Evolutionary conservation across 208 protist species (phyloP), one percentile per base, ranked within the genome.

Genomic region (Perkinsela sp.): DNA sequence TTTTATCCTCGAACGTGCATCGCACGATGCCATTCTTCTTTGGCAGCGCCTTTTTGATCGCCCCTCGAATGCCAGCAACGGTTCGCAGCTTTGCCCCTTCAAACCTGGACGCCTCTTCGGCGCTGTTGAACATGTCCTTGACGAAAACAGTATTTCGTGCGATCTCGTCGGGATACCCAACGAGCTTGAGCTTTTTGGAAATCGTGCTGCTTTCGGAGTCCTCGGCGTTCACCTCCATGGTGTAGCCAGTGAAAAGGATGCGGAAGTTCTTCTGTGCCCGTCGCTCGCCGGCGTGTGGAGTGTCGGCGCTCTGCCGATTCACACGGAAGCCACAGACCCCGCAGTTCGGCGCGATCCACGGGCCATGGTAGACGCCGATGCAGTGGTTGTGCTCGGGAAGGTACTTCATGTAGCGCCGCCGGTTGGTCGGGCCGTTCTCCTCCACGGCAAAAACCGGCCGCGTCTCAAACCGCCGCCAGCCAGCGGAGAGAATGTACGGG

Each of bases 111-210:
- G 95, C 92, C 78, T 94, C 90, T 16, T 93, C 68, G 68, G 89
- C 86, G 67, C 80, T 90, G 71, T 79, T 92, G 75, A 95, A 95
- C 90, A 95, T 95, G 32, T 85, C 87, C 68, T 95, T 89, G 31
- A 99, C 83, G 72, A 98, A 99, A 1, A 82, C 93, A 0, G 95
- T 99, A 30, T 97, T 98, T 78, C 98, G 97, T 57, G 89, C 76
- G 2, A 98, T 87, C 77, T 98, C 95, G 32, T 82, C 75, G 0
- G 96, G 96, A 30, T 77, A 77, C 31, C 97, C 97, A 1, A 90
- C 90, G 28, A 99, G 84, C 78, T 99, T 99, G 30, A 99, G 84
- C 80, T 99, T 99, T 85, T 99, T 99, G 29, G 98, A 93, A 48
- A 99, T 88, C 1, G 74, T 78, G 13, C 40, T 22, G n/a, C n/a